Conservation (phyloP, 441 rosid genomes). For the Syzygium malaccense region DNA sequence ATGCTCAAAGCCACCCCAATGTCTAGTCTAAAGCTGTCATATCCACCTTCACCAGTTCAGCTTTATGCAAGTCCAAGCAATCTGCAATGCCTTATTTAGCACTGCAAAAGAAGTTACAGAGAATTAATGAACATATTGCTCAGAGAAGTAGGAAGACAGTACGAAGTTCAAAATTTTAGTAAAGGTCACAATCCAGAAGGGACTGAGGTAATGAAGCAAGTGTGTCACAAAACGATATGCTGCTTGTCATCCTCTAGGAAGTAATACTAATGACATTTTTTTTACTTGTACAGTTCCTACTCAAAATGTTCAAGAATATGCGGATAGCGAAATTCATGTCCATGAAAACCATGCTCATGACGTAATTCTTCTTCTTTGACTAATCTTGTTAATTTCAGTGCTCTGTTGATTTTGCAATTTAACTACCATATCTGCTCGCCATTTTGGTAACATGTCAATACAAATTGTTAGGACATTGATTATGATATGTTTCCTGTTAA, state of each 20-base stretch:
- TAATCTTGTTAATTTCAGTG: background rate
- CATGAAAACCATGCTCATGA: background rate
- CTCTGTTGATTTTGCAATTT: background rate
- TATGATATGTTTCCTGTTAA: background rate
- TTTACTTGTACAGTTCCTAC: background rate
- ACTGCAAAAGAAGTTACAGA: conserved; percentile 5
- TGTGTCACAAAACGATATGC: background rate
- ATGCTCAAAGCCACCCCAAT: conserved; percentile 17
- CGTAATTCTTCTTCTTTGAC: background rate
- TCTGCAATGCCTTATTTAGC: conserved; percentile 23
- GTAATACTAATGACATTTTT: background rate
- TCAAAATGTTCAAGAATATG: background rate
- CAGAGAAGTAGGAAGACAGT: background rate
- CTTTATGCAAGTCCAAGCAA: conserved; percentile 20
- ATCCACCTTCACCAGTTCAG: conserved; percentile 21
- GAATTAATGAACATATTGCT: background rate
- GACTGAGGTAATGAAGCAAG: background rate
- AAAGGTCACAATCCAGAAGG: background rate
- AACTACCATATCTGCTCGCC: background rate
- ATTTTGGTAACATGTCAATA: background rate
- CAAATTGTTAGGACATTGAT: background rate
- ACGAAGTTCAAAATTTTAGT: background rate
- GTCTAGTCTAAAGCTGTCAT: conserved; percentile 47
- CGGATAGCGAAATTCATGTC: background rate
- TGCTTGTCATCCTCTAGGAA: background rate